Evolutionary conservation across 2,329 filamentous ascomycete genomes (phyloP).

Genomic region (Apiospora hydei): DNA sequence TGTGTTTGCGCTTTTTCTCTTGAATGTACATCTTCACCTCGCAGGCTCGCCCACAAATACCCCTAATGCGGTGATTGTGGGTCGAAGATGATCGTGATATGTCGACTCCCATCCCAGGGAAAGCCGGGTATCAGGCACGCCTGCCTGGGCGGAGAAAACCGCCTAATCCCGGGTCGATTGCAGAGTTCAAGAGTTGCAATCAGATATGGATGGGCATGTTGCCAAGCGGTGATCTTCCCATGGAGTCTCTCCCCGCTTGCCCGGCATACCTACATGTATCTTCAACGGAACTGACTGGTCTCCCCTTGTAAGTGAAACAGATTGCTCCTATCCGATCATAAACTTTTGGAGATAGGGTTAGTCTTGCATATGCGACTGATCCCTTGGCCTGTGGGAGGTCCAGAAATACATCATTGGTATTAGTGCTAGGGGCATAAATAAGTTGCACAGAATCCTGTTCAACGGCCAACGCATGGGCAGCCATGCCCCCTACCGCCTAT

Average conservation of each 20-base stretch:
- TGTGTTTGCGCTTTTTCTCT: neutral
- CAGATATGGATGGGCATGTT: neutral
- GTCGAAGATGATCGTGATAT: neutral
- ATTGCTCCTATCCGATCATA: neutral
- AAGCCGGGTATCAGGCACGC: neutral
- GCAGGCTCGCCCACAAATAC: neutral
- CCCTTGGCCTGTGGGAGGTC: neutral
- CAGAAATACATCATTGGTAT: neutral
- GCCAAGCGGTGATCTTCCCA: neutral
- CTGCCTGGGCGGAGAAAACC: neutral
- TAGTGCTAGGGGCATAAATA: neutral
- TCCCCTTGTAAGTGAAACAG: neutral
- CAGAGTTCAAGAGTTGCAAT: neutral
- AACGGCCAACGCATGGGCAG: slow-evolving; percentile 11
- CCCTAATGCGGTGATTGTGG: neutral
- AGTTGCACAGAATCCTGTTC: neutral
- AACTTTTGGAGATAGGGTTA: neutral
- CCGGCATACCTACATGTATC: no score
- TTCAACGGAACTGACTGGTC: neutral
- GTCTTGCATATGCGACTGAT: neutral
- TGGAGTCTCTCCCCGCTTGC: neutral
- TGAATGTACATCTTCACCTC: neutral
- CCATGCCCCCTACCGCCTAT: neutral
- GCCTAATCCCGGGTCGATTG: neutral
- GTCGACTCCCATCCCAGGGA: neutral